Evolutionary conservation across 768 basidiomycete species (phyloP).

Genomic region (Leccinum obscurum): DNA sequence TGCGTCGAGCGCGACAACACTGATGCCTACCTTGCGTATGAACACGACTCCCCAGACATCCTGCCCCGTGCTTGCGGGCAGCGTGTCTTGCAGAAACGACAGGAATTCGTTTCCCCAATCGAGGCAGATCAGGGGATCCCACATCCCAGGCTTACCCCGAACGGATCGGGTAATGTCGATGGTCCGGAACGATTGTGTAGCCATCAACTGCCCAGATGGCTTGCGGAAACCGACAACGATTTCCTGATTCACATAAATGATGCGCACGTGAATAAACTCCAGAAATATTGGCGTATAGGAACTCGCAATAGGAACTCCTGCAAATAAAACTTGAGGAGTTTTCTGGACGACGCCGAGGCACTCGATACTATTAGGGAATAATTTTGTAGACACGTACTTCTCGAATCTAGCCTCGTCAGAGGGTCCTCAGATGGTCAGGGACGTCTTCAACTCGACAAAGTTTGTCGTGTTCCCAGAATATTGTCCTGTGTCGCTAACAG

Average conservation of each 20-base stretch:
- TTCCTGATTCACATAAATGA: constrained; percentile 46
- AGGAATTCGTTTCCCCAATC: constrained; percentile 72
- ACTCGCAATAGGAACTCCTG: constrained; percentile 91
- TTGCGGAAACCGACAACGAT: constrained; percentile 88
- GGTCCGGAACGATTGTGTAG: constrained; percentile 73
- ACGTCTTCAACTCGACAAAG: constrained; percentile 89
- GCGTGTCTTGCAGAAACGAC: constrained; percentile 46
- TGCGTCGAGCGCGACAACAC: constrained; percentile 47
- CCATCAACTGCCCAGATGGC: constrained; percentile 64
- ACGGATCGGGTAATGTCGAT: constrained; percentile 76
- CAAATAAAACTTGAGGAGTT: constrained; percentile 90
- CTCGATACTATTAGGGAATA: background rate
- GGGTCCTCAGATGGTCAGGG: constrained; percentile 61
- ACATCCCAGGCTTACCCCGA: constrained; percentile 69
- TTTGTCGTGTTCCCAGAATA: constrained; percentile 63
- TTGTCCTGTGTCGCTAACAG: constrained; percentile 41
- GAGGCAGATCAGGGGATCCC: constrained; percentile 76
- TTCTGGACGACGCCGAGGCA: constrained; percentile 45
- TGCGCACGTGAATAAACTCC: background rate
- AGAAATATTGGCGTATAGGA: constrained; percentile 51
- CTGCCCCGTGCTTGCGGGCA: constrained; percentile 24
- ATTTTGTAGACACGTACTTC: constrained; percentile 48
- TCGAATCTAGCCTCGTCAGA: constrained; percentile 77
- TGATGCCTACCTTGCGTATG: constrained; percentile 55
- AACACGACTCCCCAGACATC: constrained; percentile 75